Base-by-base conservation (phyloP, 495 filamentous ascomycete species). In the Aspergillus avenaceus region DNA sequence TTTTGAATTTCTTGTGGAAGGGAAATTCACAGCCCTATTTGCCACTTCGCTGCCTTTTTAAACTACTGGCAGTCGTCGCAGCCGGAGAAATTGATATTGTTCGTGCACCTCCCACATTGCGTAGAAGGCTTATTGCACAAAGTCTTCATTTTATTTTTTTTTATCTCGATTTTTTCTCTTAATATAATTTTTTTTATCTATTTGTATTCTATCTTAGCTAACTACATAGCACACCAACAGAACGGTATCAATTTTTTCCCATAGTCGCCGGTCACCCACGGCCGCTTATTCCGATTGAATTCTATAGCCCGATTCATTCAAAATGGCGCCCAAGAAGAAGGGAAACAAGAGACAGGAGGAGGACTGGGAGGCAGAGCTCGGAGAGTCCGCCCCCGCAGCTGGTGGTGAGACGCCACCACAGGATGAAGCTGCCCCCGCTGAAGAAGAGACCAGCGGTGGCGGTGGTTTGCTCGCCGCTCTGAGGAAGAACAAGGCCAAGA, bases 311-410 rank as follows among this genome's bases (percentile, higher is more conserved):
- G 38, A 26, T 11, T n/a, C 21, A 8, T 14, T 19, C 50, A 62
- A 52, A 11, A 62, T 97, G 91, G 76, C 90, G 56, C 91, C 91
- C 32, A 97, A 96, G 74, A 96, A 95, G 78, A 93, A 95, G 78
- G 85, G 84, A 69, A 86, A 84, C 66, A 95, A 89, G 74, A 88
- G 86, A 71, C 85, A 80, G 60, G 80, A 87, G 61, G 89, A 95
- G 63, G 90, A 96, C 74, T 97, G 95, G 93, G 93, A 99, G 61
- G 84, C 87, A 29, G 93, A 96, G n/a, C 77, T 97, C 12, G 92
- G 89, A 54, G 95, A 96, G 71, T 64, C 79, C 8, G 79, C 82
- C 45, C 80, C 79, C 28, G 67, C 73, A 26, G 69, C 74, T 4
- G 69, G 73, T 26, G 74, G 69, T 29, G 73, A 77, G 41, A 74